Evolutionary conservation across 2,329 filamentous ascomycete genomes (phyloP).

Genomic region (Arthrobotrys iridis): DNA sequence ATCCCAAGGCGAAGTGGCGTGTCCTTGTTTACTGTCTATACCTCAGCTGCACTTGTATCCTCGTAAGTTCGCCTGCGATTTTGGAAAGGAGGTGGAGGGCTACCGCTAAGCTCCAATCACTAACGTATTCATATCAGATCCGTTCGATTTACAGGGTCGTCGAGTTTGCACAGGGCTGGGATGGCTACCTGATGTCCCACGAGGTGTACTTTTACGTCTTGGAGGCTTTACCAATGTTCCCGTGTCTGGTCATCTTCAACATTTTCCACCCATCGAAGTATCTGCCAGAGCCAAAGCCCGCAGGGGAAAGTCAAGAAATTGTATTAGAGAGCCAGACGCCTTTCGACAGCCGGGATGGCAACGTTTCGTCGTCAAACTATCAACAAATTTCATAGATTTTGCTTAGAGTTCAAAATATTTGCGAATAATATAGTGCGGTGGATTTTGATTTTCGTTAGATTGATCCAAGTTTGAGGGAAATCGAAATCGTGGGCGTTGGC

Average conservation of each 20-base stretch:
- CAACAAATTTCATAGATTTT: background rate
- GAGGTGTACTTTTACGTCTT: constrained; percentile 69
- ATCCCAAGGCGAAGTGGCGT: constrained; percentile 43
- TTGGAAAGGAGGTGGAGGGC: too few species aligned
- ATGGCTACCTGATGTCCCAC: constrained; percentile 65
- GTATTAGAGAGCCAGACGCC: constrained; percentile 26
- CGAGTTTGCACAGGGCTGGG: constrained; percentile 67
- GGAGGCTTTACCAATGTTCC: constrained; percentile 65
- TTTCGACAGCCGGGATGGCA: background rate
- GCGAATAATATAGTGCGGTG: too few species aligned
- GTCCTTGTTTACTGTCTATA: constrained; percentile 54
- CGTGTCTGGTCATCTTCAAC: constrained; percentile 65
- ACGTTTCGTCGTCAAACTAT: background rate
- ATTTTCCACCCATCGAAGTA: constrained; percentile 65
- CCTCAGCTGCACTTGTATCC: constrained; percentile 50
- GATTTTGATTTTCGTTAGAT: background rate
- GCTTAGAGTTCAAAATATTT: background rate
- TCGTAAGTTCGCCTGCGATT: constrained; percentile 41
- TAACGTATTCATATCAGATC: constrained; percentile 59
- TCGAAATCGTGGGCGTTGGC: too few species aligned
- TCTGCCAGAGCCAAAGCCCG: constrained; percentile 58
- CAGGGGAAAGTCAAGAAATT: constrained; percentile 8
- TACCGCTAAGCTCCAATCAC: background rate
- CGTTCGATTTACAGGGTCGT: constrained; percentile 68
- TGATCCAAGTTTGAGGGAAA: too few species aligned